Evolutionary conservation across 345 rosid genomes (phyloP), one percentile per base, ranked within the genome.

Genomic region (Arabidopsis thaliana): DNA sequence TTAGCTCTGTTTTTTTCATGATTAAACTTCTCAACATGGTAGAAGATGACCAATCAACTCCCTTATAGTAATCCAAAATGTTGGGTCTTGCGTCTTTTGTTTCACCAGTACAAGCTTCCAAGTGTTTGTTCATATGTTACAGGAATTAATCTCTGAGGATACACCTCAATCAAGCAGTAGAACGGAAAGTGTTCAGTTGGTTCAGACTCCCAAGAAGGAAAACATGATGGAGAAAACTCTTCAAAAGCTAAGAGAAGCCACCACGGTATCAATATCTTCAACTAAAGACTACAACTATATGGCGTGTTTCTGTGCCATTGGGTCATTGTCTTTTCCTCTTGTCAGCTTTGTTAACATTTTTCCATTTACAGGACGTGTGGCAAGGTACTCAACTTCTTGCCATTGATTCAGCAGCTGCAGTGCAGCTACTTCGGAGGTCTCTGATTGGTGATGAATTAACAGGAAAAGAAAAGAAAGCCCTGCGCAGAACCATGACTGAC

Each of bases 381-480:
- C 99, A 92, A 89, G 99, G 99, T 72, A 90, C 99, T 69, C 97
- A 92, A 82, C 99, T 95, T 82, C 87, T 95, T 66, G 97, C 91
- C 41, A 84, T 87, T 75, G 99, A 95, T 78, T 91, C 85, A 78
- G 96, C 79, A 79, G 93, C 98, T 82, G 93, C 99, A 14, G 64
- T 72, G 81, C 88, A 78, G 56, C 79, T 92, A 81, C 85, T 95
- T 65, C 82, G 84, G 66, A 91, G 96, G 82, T 82, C 74, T 69
- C 59, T 92, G 75, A 78, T 83, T 68, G 98, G 99, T 51, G 99
- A 95, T 82, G 96, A 95, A 77, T 82, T 95, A 79, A 85, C 97
- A 28, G 82, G 80, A 65, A 92, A 89, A 77, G 97, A 95, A 79
- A 92, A 87, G 90, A 82, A 83, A 79, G 92, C 90, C 66, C 84